Conservation (phyloP, 2,329 filamentous ascomycete species). For the Xylariaceae sp. region DNA sequence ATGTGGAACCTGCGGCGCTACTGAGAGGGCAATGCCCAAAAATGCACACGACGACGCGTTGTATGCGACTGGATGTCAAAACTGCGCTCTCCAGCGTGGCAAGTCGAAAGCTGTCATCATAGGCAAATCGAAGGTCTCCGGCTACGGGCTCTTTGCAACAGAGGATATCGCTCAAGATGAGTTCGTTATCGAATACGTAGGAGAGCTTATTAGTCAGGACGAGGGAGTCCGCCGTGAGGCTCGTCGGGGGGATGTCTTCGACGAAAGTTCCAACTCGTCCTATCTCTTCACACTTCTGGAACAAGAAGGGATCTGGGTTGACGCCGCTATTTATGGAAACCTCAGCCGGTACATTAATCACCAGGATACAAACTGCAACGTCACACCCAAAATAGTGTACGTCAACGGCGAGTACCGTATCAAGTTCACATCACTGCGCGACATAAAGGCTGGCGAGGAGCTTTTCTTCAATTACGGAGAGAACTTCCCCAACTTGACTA, state of each 20-base stretch:
- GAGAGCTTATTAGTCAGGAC: slow-evolving; percentile 67
- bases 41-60: slow-evolving; percentile 58
- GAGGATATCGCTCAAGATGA: slow-evolving; percentile 63
- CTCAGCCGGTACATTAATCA: slow-evolving; percentile 83
- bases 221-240: slow-evolving; percentile 67
- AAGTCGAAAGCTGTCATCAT: slow-evolving; percentile 62
- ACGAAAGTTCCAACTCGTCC: slow-evolving; percentile 60
- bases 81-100: slow-evolving; percentile 67
- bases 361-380: slow-evolving; percentile 56
- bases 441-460: slow-evolving; percentile 69
- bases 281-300: slow-evolving; percentile 60
- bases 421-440: slow-evolving; percentile 63
- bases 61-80: slow-evolving; percentile 61
- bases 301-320: slow-evolving; percentile 62
- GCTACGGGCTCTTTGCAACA: slow-evolving; percentile 71
- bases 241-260: slow-evolving; percentile 55
- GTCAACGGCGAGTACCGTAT: slow-evolving; percentile 75
- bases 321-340: slow-evolving; percentile 73
- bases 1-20: slow-evolving; percentile 66
- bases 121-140: slow-evolving; percentile 66
- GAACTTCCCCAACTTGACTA: slow-evolving; percentile 59
- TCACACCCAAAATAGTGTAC: slow-evolving; percentile 61
- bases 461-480: slow-evolving; percentile 78
- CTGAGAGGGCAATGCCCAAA: slow-evolving; percentile 63
- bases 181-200: slow-evolving; percentile 78